Evolutionary conservation across 257 asterid species (phyloP).

Genomic region (Solanum dulcamara): DNA sequence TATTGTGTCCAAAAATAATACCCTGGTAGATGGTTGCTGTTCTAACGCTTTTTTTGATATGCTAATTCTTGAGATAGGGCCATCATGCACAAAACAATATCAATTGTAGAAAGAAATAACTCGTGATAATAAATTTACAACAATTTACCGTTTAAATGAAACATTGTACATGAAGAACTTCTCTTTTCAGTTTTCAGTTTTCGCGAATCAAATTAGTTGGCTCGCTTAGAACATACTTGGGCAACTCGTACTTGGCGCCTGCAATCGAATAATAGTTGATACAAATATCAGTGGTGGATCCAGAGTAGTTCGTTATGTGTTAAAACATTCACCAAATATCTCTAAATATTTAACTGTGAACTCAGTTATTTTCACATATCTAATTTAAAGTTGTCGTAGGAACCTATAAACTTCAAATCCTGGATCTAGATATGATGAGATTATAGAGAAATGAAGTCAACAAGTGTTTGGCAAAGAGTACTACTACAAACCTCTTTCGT

Average conservation of each 20-base stretch:
- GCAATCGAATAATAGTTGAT: slow-evolving; percentile 1
- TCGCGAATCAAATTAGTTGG: slow-evolving; percentile 63
- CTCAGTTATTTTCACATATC: not conserved
- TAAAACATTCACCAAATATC: not conserved
- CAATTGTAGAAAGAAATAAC: not conserved
- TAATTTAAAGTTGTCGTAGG: not conserved
- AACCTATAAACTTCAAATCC: not conserved
- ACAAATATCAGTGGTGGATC: not conserved
- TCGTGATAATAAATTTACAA: not conserved
- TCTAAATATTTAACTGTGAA: not conserved
- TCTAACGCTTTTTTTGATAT: not conserved
- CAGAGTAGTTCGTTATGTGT: not conserved
- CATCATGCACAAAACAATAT: not conserved
- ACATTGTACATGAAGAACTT: not conserved
- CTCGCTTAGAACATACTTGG: slow-evolving; percentile 70
- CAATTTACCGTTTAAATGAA: not conserved
- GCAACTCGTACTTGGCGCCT: slow-evolving; percentile 78
- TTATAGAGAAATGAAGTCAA: not conserved
- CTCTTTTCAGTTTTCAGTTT: not conserved
- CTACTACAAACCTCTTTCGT: slow-evolving; percentile 54
- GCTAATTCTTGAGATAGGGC: not conserved
- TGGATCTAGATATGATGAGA: not conserved
- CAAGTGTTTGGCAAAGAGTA: not conserved
- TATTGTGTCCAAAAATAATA: not conserved
- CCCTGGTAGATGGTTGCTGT: not conserved